Conservation (phyloP, 768 basidiomycete species). For the Termitomyces sp. region DNA sequence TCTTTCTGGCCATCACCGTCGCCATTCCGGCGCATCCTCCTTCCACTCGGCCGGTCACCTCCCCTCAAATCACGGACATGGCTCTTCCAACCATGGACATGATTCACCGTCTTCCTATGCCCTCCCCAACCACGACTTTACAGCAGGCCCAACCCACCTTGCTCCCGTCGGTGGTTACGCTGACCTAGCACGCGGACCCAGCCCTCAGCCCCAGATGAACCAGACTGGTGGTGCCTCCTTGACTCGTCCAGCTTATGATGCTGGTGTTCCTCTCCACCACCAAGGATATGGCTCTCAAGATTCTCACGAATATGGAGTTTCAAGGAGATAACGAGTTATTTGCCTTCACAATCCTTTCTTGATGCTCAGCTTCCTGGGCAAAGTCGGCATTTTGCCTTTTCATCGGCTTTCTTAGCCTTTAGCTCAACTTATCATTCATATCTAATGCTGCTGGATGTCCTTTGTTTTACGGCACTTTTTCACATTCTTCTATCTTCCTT, state of each 20-base stretch:
- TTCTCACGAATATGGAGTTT: constrained; percentile 21
- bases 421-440: constrained; percentile 6
- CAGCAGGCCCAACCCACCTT: constrained; percentile 49
- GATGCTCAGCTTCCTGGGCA: constrained; percentile 1
- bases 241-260: constrained; percentile 43
- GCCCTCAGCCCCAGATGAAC: constrained; percentile 62
- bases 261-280: constrained; percentile 59
- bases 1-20: constrained; percentile 46
- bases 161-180: constrained; percentile 79
- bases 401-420: constrained; percentile 10
- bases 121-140: constrained; percentile 74
- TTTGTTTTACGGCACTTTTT: constrained; percentile 5
- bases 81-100: constrained; percentile 27
- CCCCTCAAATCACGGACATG: constrained; percentile 20
- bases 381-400: constrained; percentile 14
- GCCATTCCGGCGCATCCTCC: constrained; percentile 58
- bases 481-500: background rate
- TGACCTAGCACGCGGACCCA: constrained; percentile 72
- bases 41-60: constrained; percentile 55
- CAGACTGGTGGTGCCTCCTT: constrained; percentile 46
- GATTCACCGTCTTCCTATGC: constrained; percentile 29
- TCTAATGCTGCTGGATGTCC: constrained; percentile 25
- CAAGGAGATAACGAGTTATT: constrained; percentile 7
- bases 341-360: constrained; percentile 5
- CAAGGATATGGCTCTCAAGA: constrained; percentile 34